Conservation (phyloP, 768 basidiomycete species). For the Cubamyces sp. region DNA sequence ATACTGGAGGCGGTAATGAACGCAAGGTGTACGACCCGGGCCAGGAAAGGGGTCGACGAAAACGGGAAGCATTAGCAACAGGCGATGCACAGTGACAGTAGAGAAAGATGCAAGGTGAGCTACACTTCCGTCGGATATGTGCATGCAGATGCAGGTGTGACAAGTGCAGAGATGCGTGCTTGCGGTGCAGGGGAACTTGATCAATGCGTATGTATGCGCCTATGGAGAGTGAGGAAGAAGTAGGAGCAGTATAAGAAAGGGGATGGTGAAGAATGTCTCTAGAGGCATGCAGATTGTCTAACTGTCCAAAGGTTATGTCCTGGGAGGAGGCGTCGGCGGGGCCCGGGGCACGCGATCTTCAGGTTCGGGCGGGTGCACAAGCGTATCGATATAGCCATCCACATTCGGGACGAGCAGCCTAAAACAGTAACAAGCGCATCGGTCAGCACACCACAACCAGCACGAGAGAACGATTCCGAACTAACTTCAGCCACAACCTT, state of each 20-base stretch:
- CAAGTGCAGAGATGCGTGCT: too few species aligned
- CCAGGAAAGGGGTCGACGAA: too few species aligned
- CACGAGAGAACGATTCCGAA: conserved; percentile 26
- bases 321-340: neutral
- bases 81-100: too few species aligned
- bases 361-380: conserved; percentile 23
- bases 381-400: conserved; percentile 25
- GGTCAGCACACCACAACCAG: neutral
- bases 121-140: too few species aligned
- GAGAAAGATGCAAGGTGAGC: too few species aligned
- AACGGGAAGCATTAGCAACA: too few species aligned
- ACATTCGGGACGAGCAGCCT: conserved; percentile 29
- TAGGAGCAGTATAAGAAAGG: neutral
- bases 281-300: neutral
- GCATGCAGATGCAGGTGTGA: too few species aligned
- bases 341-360: conserved; percentile 10
- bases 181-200: too few species aligned
- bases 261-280: conserved; percentile 7
- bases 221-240: neutral
- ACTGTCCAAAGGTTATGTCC: conserved; percentile 6
- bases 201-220: too few species aligned
- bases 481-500: conserved; percentile 67
- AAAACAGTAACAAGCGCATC: neutral
- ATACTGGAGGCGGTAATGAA: too few species aligned
- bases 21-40: too few species aligned